Evolutionary conservation across 768 basidiomycete genomes (phyloP), one percentile per base, ranked within the genome.

Genomic region (Amanita muscaria): DNA sequence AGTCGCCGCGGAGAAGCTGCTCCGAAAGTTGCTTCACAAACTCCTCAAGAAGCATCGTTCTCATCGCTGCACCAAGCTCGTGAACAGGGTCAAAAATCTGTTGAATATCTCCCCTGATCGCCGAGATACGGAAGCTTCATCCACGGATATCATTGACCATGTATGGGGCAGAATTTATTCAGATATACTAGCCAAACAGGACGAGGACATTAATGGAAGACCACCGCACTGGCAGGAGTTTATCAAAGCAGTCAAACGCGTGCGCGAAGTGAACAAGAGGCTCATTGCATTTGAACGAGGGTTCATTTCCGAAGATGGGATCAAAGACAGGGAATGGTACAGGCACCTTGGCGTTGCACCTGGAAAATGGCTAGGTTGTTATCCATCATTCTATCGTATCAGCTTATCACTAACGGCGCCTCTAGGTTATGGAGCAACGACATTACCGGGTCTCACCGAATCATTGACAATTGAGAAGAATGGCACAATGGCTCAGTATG

Each of bases 261-360:
- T 87, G 8, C 67, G 64, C 41, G 65, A 56, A 42, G 74, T 72
- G 12, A 88, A 88, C 61, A 63, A 72, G 63, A 85, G 81, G 59
- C 64, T 89, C n/a, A 62, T 69, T 9, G 62, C 66, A 5, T 88
- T 89, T 51, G 88, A 90, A 59, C 75, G 74, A 39, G 88, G 88
- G 1, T 88, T 94, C 59, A 83, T 92, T 48, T 79, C 77, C 5
- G 67, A 82, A 54, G 78, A 67, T 12, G 91, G 90, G 0, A 79
- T 91, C 50, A 79, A 79, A 52, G 79, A 81, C 43, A 72, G 86
- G 24, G 83, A 88, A 58, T 93, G 90, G 90, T 94, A 85, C 59
- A 78, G 69, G 55, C 83, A 91, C 62, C 71, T 90, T 12, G 89
- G 75, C 38, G 86, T 90, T 33, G 88, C 90, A 2, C 90, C 91